Evolutionary conservation across 306 rosid species (phyloP), one percentile per base, ranked within the genome.

Genomic region (Glycyrrhiza uralensis): DNA sequence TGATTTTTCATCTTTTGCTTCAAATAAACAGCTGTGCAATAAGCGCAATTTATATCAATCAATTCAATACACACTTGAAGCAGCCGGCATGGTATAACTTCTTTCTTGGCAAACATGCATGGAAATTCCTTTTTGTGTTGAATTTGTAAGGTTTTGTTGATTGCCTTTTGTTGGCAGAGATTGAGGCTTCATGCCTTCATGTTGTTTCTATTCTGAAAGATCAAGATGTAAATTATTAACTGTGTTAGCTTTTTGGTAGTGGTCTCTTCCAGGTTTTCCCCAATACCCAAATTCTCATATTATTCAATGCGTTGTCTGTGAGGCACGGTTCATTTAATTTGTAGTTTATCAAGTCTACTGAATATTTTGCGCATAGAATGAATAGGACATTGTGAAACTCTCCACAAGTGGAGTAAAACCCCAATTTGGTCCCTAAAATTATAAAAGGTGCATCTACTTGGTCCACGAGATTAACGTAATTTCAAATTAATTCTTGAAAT

Each of bases 161-260:
- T 74, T 74, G 46, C 54, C 72, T 24, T n/a, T 15, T 61, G 49
- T 38, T 49, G 65, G 45, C 65, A 11, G 65, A 63, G 35, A 36
- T 51, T 63, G 72, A 51, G 64, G 35, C 72, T 49, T 62, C 15
- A 29, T 33, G 52, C 49, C 72, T 49, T 62, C 15, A 29, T 33
- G 52, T 61, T 73, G 77, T 59, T 61, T 61, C 33, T 38, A 17
- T 49, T 61, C 41, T 46, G 41, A 24, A 47, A 45, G 51, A 49
- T 61, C 44, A 62, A 61, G 14, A 19, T 74, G 79, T 75, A 63
- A 38, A 75, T 63, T 62, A 62, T 47, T 62, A 24, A 45, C 29
- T 45, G 57, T 50, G 29, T 45, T 46, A 66, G 72, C 18, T 11
- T 17, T 29, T 46, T 8, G 32, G 33, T 67, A 12, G 60, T 50